A percentile compares a stretch with the other conserved stretches of the same genome.
phyloP scores from a whole-genome alignment of 192 early-diverging fungal genomes.

The Linnemannia schmuckeri region DNA sequence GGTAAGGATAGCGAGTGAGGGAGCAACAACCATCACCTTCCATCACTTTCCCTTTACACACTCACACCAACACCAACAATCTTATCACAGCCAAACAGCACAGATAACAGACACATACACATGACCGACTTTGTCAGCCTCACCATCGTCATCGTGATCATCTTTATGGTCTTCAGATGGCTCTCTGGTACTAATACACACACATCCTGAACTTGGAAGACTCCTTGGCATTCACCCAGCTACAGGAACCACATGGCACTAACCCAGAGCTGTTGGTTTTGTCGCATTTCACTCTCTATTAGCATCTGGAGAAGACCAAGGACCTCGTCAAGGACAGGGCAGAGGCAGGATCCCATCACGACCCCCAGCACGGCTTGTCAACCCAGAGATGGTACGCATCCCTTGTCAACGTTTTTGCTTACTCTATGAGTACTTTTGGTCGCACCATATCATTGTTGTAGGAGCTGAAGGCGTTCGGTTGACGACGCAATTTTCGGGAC shows the following conservation, averaged over 20 bases:
- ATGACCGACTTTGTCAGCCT: slow-evolving; percentile 75
- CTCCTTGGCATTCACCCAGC: neutral
- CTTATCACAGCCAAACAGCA: neutral
- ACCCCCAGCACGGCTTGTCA: slow-evolving; percentile 40
- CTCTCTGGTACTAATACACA: slow-evolving; percentile 59
- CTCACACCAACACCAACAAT: neutral
- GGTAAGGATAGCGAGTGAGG: neutral
- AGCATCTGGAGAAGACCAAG: slow-evolving; percentile 43
- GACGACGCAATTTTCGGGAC: neutral
- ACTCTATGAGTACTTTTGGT: neutral
- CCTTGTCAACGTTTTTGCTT: neutral
- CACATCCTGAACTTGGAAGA: neutral
- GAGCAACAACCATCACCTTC: neutral
- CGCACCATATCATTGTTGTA: neutral
- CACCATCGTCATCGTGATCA: slow-evolving; percentile 69
- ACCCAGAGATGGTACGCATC: slow-evolving; percentile 51
- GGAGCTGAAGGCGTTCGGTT: neutral
- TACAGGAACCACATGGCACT: neutral
- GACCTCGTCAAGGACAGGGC: slow-evolving; percentile 44
- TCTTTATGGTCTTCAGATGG: slow-evolving; percentile 69
- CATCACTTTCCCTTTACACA: neutral
- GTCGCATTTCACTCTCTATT: neutral
- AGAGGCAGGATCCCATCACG: slow-evolving; percentile 45
- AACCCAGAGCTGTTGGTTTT: neutral
- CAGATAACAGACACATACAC: neutral